phyloP scores from a whole-genome alignment of 1,139 yeast species.

The Zygosaccharomyces pseudobailii region DNA sequence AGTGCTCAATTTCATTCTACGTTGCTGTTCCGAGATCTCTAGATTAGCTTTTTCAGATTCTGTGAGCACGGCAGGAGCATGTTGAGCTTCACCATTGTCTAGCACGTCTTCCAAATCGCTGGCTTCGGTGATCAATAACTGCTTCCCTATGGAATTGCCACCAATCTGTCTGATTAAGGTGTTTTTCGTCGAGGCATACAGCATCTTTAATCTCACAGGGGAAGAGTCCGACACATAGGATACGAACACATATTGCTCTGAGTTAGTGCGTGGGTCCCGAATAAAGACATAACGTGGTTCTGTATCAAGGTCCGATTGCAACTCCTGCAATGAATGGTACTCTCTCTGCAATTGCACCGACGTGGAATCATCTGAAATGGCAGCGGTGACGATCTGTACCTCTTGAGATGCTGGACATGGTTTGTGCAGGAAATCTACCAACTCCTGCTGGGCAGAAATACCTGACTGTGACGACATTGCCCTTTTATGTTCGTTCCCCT shows the following conservation, averaged over 20 bases:
- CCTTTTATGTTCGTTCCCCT: neutral
- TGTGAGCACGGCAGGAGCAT: conserved; percentile 43
- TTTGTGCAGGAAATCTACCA: conserved; percentile 31
- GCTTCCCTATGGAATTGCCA: conserved; percentile 55
- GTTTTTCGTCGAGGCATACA: conserved; percentile 86
- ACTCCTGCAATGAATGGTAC: conserved; percentile 36
- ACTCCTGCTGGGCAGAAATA: conserved; percentile 48
- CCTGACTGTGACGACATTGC: conserved; percentile 71
- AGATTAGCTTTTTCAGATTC: conserved; percentile 48
- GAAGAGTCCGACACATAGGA: conserved; percentile 87
- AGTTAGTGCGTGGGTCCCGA: conserved; percentile 36
- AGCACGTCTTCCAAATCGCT: conserved; percentile 48
- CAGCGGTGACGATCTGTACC: conserved; percentile 37
- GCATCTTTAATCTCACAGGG: conserved; percentile 80
- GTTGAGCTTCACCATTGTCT: conserved; percentile 20
- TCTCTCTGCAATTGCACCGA: conserved; percentile 40
- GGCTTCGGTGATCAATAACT: conserved; percentile 50
- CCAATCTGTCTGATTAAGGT: conserved; percentile 72
- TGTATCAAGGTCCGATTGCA: conserved; percentile 27
- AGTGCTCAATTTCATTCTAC: conserved; percentile 18
- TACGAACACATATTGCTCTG: conserved; percentile 49
- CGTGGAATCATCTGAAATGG: conserved; percentile 40
- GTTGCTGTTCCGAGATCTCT: conserved; percentile 28
- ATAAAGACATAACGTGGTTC: conserved; percentile 61
- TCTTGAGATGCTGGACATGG: conserved; percentile 26